These are phyloP conservation scores for Colletotrichum sublineola DNA, from an alignment of 2,329 filamentous ascomycete genomes.

Conservation along the genomic window DNA sequence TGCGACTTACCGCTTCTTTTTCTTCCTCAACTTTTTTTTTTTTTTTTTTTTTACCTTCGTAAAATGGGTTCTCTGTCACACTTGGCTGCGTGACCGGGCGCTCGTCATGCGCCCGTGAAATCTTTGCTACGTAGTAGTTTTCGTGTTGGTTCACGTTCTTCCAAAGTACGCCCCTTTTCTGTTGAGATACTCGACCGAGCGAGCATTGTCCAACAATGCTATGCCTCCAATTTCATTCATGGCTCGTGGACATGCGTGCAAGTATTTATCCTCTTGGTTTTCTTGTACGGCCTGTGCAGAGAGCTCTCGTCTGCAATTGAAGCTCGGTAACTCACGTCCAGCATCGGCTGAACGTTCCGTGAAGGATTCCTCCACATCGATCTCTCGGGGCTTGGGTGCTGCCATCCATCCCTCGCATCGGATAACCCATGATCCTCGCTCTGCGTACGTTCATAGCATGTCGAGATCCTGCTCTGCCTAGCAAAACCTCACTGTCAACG, in stretches of 20 bases:
- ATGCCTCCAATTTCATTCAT: background rate
- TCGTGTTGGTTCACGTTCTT: background rate
- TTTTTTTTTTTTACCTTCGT: background rate
- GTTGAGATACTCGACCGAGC: background rate
- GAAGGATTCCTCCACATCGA: background rate
- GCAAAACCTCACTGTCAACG: background rate
- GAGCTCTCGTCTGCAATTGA: background rate
- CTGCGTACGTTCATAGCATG: background rate
- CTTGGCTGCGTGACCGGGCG: conserved; percentile 6
- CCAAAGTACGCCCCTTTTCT: conserved; percentile 14
- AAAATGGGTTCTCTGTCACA: conserved; percentile 2
- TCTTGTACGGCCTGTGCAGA: conserved; percentile 1
- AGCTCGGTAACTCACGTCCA: conserved; percentile 6
- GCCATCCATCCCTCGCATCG: background rate
- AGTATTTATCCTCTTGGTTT: background rate
- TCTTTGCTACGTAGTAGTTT: background rate
- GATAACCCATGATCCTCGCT: background rate
- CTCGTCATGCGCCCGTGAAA: conserved; percentile 22
- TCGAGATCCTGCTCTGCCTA: background rate
- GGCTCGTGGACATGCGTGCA: background rate
- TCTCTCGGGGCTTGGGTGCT: background rate
- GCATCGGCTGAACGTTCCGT: conserved; percentile 5
- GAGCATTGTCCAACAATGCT: background rate
- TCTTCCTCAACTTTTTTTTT: conserved; percentile 1
- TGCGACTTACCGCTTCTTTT: conserved; percentile 33